Conservation (phyloP, 352 stramenopile genomes). For the Phytopythium montanum region DNA sequence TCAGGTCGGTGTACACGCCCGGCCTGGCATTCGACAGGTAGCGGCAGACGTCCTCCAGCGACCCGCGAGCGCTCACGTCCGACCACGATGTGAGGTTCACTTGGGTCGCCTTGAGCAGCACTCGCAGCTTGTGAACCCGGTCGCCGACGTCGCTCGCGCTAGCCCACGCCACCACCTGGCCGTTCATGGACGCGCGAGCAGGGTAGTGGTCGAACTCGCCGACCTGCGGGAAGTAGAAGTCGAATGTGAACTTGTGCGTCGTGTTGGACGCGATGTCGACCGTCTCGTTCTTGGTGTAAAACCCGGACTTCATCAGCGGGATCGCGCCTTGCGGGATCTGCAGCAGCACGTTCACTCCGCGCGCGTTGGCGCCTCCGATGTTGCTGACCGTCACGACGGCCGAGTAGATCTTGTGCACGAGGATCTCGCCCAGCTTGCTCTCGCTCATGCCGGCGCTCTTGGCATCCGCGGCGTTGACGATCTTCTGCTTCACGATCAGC, state of each 20-base stretch:
- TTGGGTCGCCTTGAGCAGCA: constrained; percentile 22
- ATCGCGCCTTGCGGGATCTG: constrained; percentile 61
- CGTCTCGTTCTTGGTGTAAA: constrained; percentile 49
- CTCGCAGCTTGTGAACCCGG: constrained; percentile 13
- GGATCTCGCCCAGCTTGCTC: constrained; percentile 30
- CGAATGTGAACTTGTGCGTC: constrained; percentile 33
- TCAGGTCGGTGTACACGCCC: constrained; percentile 25
- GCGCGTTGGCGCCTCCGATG: constrained; percentile 26
- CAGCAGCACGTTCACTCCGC: constrained; percentile 43
- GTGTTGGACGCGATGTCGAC: constrained; percentile 32
- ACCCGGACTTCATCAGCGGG: constrained; percentile 29
- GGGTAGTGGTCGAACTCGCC: constrained; percentile 52
- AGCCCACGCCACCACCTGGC: constrained; percentile 34
- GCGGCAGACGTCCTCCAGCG: constrained; percentile 36
- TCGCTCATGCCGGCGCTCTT: constrained; percentile 4
- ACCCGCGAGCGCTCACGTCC: constrained; percentile 45
- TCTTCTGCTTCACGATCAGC: constrained; percentile 50
- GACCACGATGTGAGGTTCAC: constrained; percentile 59
- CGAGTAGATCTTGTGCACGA: constrained; percentile 47
- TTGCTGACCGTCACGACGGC: constrained; percentile 58
- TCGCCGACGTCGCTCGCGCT: constrained; percentile 12
- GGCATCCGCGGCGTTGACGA: constrained; percentile 23
- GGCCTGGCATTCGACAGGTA: constrained; percentile 22
- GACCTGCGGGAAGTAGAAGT: constrained; percentile 56
- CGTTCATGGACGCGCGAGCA: constrained; percentile 35